A percentile compares a stretch with the other conserved stretches of the same genome.
These are phyloP conservation scores for Stentor coeruleus DNA, from an alignment of 73 alveolate genomes.

Conservation along the genomic window DNA sequence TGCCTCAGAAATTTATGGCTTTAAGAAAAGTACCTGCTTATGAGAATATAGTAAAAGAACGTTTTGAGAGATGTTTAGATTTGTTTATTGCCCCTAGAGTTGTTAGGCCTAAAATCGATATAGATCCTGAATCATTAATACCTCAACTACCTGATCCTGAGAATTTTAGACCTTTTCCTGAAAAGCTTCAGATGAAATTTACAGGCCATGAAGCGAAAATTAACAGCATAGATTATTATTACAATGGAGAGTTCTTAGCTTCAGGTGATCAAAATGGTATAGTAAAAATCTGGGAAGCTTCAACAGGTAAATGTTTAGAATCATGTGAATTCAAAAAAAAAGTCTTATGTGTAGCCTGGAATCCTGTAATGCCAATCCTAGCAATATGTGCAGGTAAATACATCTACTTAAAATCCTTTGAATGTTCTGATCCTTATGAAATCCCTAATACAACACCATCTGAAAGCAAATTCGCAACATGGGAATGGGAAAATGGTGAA, in stretches of 20 bases:
- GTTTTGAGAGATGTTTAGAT: slow-evolving; percentile 94
- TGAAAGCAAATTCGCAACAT: slow-evolving; percentile 22
- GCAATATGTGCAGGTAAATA: neutral
- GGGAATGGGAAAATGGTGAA: slow-evolving; percentile 30
- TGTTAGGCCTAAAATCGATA: slow-evolving; percentile 81
- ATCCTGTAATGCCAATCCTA: neutral
- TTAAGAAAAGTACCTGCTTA: slow-evolving; percentile 93
- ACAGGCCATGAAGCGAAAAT: slow-evolving; percentile 60
- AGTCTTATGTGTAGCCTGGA: slow-evolving; percentile 22
- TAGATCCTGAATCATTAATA: slow-evolving; percentile 81
- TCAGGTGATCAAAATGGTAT: slow-evolving; percentile 43
- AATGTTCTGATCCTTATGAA: slow-evolving; percentile 30
- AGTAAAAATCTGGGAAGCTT: slow-evolving; percentile 24
- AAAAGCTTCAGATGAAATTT: slow-evolving; percentile 71
- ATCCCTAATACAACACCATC: neutral
- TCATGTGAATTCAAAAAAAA: slow-evolving; percentile 27
- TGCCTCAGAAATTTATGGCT: slow-evolving; percentile 66
- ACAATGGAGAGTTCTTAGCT: slow-evolving; percentile 42
- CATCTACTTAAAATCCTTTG: slow-evolving; percentile 29
- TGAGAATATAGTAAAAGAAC: slow-evolving; percentile 84
- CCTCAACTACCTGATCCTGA: slow-evolving; percentile 98
- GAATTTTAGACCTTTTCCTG: slow-evolving; percentile 95
- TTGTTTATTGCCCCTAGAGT: slow-evolving; percentile 92
- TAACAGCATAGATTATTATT: slow-evolving; percentile 24
- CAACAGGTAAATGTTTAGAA: neutral